Conservation (phyloP, 2,329 filamentous ascomycete species). For the Aureobasidium sp. region DNA sequence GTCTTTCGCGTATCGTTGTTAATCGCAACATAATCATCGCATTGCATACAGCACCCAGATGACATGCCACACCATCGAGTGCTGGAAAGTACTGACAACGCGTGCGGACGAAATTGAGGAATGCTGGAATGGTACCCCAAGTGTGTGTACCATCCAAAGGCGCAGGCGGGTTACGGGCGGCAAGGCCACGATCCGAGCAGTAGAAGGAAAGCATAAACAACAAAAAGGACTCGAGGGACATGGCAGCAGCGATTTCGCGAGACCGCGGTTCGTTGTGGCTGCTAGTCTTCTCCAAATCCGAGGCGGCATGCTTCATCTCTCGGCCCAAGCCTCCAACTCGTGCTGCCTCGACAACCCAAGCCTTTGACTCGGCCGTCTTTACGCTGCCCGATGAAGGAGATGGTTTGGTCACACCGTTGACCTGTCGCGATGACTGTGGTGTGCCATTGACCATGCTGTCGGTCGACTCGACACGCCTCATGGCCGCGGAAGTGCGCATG, state of each 20-base stretch:
- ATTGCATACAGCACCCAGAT: conserved; percentile 33
- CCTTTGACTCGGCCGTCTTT: conserved; percentile 25
- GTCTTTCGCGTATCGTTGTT: conserved; percentile 5
- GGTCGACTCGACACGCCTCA: conserved; percentile 14
- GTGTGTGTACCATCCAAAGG: conserved; percentile 15
- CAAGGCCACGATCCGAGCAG: conserved; percentile 21
- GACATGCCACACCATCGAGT: conserved; percentile 33
- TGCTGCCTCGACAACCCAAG: conserved; percentile 31
- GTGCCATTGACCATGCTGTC: conserved; percentile 12
- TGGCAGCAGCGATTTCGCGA: conserved; percentile 31
- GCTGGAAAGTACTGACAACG: conserved; percentile 21
- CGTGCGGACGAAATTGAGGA: conserved; percentile 22
- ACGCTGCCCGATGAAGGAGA: conserved; percentile 18
- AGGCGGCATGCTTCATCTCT: conserved; percentile 37
- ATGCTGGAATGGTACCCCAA: conserved; percentile 23
- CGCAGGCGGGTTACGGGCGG: conserved; percentile 19
- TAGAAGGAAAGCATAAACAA: conserved; percentile 29
- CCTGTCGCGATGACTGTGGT: conserved; percentile 6
- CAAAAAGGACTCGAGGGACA: conserved; percentile 38
- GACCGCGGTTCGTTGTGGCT: conserved; percentile 19
- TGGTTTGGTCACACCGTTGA: conserved; percentile 14
- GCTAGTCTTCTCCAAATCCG: conserved; percentile 16
- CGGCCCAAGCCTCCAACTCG: conserved; percentile 35
- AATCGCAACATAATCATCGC: conserved; percentile 27
- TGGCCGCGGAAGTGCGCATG: conserved; percentile 18